phyloP scores from a whole-genome alignment of 2,329 filamentous ascomycete genomes.

The Zymoseptoria ardabiliae region DNA sequence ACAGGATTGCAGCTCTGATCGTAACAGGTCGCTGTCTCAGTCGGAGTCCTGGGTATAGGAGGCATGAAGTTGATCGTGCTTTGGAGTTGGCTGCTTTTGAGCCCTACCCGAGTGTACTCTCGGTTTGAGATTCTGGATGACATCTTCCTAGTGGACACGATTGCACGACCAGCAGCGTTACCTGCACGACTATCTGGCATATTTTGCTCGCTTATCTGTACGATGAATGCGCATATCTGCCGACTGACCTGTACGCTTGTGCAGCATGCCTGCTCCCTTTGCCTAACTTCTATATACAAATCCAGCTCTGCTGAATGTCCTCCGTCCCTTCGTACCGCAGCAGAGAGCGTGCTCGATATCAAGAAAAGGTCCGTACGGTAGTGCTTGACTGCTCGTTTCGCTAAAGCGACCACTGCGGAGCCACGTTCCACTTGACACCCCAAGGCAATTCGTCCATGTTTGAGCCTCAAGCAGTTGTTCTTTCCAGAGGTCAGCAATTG shows the following conservation, averaged over 20 bases:
- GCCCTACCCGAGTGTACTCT: neutral
- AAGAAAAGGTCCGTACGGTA: neutral
- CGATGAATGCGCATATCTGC: too few relatives aligned
- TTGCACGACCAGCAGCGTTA: too few relatives aligned
- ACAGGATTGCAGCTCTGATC: conserved; percentile 23
- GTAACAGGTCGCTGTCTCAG: conserved; percentile 36
- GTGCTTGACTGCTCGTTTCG: neutral
- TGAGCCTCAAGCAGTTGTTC: neutral
- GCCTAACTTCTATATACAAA: too few relatives aligned
- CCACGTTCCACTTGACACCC: neutral
- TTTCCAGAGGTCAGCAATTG: neutral
- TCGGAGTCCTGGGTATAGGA: conserved; percentile 38
- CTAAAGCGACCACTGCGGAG: neutral
- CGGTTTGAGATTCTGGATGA: too few relatives aligned
- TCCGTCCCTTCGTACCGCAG: too few relatives aligned
- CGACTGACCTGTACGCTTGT: too few relatives aligned
- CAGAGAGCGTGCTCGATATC: too few relatives aligned
- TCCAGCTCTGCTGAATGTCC: too few relatives aligned
- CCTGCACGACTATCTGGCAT: too few relatives aligned
- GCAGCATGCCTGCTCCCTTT: too few relatives aligned
- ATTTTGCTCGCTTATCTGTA: too few relatives aligned
- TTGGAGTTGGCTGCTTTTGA: conserved; percentile 26
- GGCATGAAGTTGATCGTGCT: conserved; percentile 37
- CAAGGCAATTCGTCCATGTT: neutral
- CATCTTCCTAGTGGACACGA: too few relatives aligned